These are phyloP conservation scores for Glycine tomentella DNA, from an alignment of 306 rosid genomes.

Conservation along the genomic window DNA sequence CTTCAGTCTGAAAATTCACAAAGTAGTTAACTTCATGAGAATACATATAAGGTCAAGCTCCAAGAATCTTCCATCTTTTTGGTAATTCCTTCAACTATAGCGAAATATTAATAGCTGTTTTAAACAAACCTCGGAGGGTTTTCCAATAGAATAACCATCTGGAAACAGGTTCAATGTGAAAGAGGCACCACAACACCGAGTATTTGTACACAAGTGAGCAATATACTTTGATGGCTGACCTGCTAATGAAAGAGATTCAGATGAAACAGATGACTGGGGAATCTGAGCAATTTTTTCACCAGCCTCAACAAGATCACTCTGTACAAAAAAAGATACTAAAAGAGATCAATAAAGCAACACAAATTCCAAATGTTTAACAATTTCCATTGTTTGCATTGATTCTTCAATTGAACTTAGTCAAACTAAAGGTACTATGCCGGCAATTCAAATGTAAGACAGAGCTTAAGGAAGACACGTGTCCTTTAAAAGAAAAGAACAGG, in stretches of 20 bases:
- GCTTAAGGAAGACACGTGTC: background rate
- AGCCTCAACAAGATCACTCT: slow-evolving; percentile 62
- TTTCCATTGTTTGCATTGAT: background rate
- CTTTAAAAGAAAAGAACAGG: slow-evolving; percentile 20
- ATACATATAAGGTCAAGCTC: slow-evolving; percentile 33
- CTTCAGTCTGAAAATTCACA: slow-evolving; percentile 70
- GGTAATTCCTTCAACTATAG: slow-evolving; percentile 25
- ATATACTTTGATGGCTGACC: slow-evolving; percentile 50
- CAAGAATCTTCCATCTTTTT: slow-evolving; percentile 19
- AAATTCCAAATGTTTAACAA: slow-evolving; percentile 31
- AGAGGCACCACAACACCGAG: slow-evolving; percentile 58
- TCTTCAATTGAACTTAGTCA: slow-evolving; percentile 37
- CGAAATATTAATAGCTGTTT: slow-evolving; percentile 30
- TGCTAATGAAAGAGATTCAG: slow-evolving; percentile 53
- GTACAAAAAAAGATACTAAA: slow-evolving; percentile 38
- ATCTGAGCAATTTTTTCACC: slow-evolving; percentile 51
- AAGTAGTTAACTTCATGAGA: slow-evolving; percentile 29
- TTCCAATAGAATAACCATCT: slow-evolving; percentile 91
- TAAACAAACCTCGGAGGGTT: slow-evolving; percentile 81
- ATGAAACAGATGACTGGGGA: slow-evolving; percentile 52
- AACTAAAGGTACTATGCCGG: background rate
- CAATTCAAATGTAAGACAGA: slow-evolving; percentile 7
- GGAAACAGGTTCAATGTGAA: slow-evolving; percentile 78
- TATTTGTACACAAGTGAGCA: slow-evolving; percentile 32
- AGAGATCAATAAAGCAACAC: slow-evolving; percentile 36